phyloP scores from a whole-genome alignment of 2,329 filamentous ascomycete species.

The Claviceps sp. region DNA sequence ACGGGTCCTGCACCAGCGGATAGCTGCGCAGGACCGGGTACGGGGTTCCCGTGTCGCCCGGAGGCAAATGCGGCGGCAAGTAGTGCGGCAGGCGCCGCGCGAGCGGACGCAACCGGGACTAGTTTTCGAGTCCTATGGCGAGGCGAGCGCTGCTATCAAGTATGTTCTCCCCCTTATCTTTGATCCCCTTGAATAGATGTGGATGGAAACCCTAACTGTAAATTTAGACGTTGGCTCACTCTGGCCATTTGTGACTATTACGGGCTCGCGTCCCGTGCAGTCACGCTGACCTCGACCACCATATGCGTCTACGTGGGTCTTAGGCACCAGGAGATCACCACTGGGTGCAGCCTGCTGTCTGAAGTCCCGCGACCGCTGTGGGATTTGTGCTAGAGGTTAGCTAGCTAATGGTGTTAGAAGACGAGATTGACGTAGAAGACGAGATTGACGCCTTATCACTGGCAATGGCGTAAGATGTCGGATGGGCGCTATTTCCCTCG shows the following conservation, averaged over 20 bases:
- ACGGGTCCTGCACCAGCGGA: conserved; percentile 25
- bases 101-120: conserved; percentile 50
- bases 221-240: conserved; percentile 68
- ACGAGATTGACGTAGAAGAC: too few species aligned
- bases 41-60: conserved; percentile 25
- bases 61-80: conserved; percentile 21
- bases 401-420: too few species aligned
- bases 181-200: too few species aligned
- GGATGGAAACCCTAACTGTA: too few species aligned
- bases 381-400: conserved; percentile 35
- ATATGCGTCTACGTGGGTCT: conserved; percentile 73
- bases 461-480: too few species aligned
- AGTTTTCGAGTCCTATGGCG: conserved; percentile 67
- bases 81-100: conserved; percentile 25
- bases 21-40: conserved; percentile 24
- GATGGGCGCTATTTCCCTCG: too few species aligned
- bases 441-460: too few species aligned
- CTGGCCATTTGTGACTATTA: conserved; percentile 91
- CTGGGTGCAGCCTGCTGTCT: conserved; percentile 9
- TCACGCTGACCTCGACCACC: conserved; percentile 56
- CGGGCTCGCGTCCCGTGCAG: conserved; percentile 70
- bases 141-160: conserved; percentile 69
- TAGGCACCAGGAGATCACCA: conserved; percentile 29
- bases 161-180: conserved; percentile 29
- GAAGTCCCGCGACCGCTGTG: conserved; percentile 49